Percentiles rank a stretch among this genome's conserved stretches.
phyloP scores from a whole-genome alignment of 2,329 filamentous ascomycete genomes.

The Hypoxylon sp. region DNA sequence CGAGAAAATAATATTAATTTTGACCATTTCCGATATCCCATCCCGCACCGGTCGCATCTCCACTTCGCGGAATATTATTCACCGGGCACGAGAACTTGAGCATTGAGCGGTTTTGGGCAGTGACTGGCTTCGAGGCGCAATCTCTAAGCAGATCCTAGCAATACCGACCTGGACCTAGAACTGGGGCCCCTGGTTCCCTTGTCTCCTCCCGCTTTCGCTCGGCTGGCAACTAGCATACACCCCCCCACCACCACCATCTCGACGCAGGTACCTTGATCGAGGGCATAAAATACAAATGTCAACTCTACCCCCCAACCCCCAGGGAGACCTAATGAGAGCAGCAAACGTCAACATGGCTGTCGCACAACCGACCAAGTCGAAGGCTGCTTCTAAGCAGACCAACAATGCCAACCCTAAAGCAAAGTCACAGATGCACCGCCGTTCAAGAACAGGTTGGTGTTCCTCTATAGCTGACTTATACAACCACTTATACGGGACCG shows the following conservation, averaged over 20 bases:
- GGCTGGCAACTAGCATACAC: slow-evolving; percentile 54
- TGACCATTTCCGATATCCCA: slow-evolving; percentile 46
- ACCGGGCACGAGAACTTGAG: slow-evolving; percentile 48
- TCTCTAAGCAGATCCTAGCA: slow-evolving; percentile 50
- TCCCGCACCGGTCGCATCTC: slow-evolving; percentile 45
- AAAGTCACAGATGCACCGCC: slow-evolving; percentile 89
- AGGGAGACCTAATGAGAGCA: slow-evolving; percentile 64
- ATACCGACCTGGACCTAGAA: slow-evolving; percentile 54
- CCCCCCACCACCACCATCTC: slow-evolving; percentile 53
- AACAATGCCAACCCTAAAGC: slow-evolving; percentile 70
- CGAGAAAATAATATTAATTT: slow-evolving; percentile 60
- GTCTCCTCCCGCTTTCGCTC: slow-evolving; percentile 60
- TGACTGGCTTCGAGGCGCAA: slow-evolving; percentile 53
- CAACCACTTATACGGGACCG: slow-evolving; percentile 37
- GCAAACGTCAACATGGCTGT: slow-evolving; percentile 72
- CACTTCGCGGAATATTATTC: slow-evolving; percentile 44
- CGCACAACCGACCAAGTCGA: slow-evolving; percentile 70
- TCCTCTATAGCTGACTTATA: slow-evolving; percentile 45
- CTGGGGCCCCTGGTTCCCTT: slow-evolving; percentile 52
- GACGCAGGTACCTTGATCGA: slow-evolving; percentile 59
- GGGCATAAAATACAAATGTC: slow-evolving; percentile 71
- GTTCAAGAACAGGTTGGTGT: slow-evolving; percentile 90
- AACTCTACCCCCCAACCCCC: slow-evolving; percentile 73
- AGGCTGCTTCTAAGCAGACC: slow-evolving; percentile 67
- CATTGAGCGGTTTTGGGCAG: slow-evolving; percentile 52